Base-by-base conservation (phyloP, 2,329 filamentous ascomycete species). In the Trichoderma polysporum region DNA sequence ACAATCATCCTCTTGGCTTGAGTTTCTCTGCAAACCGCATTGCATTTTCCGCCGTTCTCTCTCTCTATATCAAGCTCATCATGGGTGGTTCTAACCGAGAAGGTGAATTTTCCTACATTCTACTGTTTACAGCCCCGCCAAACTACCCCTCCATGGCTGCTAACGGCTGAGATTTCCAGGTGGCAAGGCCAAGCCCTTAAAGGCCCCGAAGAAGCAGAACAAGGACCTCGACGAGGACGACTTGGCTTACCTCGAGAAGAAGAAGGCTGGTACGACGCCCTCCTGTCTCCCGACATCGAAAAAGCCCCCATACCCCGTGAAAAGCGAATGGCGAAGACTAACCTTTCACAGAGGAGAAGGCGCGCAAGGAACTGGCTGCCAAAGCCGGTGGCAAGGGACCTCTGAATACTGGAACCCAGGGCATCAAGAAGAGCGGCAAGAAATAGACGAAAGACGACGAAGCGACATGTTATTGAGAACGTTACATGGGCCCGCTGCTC, bases 341-440 rank as follows among this genome's bases (percentile, higher is more conserved):
- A 63, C 58, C 33, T 53, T 33, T 1, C 35, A 71, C 74, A 91
- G 92, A 94, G 73, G 91, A 92, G 76, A 93, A 94, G 85, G 91
- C 91, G 53, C 90, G 89, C 80, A 94, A 96, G 83, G 92, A 93
- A 10, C 78, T 96, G 81, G 88, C 90, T n/a, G 85, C 89, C 69
- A 91, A 92, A 83, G 90, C 91, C 53, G 90, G 91, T 75, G 91
- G 91, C 79, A 97, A 96, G 83, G 94, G 94, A 3, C 94, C 94
- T 41, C 78, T 97, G 77, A 94, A 93, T 82, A 90, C 88, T 35
- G 93, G 93, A 37, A 80, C 85, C 57, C 92, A 96, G 82, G 93
- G 93, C 70, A 97, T 98, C 84, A 97, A 97, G 90, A 97, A 97
- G 88, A 95, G 91, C 69, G 94, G 93, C 80, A 97, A 97, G 91